Conservation (phyloP, 441 rosid genomes). For the Kokia cookei region DNA sequence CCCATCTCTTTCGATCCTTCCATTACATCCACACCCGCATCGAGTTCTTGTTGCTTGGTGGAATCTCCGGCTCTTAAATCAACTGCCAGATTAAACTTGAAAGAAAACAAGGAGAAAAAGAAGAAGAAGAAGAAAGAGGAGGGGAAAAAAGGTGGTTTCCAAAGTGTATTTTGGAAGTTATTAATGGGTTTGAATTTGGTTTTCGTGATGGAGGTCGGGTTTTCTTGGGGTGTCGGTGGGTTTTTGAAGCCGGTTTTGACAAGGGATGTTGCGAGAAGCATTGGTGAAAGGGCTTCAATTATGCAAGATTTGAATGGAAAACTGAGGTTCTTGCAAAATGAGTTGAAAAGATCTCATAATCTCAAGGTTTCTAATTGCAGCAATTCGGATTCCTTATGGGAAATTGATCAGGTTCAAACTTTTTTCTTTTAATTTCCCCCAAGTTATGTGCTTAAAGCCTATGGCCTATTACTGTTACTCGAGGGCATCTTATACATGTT, state of each 20-base stretch:
- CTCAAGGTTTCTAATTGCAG: constrained; percentile 48
- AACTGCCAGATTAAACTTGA: constrained; percentile 21
- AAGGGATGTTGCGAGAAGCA: constrained; percentile 33
- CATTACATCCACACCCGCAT: constrained; percentile 47
- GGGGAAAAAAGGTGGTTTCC: background rate
- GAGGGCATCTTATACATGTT: too few species aligned
- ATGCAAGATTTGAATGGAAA: constrained; percentile 30
- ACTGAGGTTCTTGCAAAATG: constrained; percentile 45
- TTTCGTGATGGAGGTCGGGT: constrained; percentile 36
- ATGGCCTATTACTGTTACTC: too few species aligned
- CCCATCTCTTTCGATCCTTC: constrained; percentile 53
- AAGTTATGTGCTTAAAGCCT: too few species aligned
- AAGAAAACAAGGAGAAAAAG: constrained; percentile 4
- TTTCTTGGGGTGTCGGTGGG: constrained; percentile 29
- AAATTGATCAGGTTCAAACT: constrained; percentile 48
- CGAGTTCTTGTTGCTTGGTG: constrained; percentile 24
- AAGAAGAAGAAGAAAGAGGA: constrained; percentile 17
- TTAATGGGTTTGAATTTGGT: constrained; percentile 20
- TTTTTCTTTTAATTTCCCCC: background rate
- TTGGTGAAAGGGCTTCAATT: constrained; percentile 41
- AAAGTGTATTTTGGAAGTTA: constrained; percentile 17
- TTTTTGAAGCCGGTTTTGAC: constrained; percentile 39
- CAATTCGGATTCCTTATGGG: constrained; percentile 50
- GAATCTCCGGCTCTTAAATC: constrained; percentile 43
- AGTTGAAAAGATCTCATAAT: constrained; percentile 31